Conservation (phyloP, 805 yeast genomes). For the Scheffersomyces ergatensis region DNA sequence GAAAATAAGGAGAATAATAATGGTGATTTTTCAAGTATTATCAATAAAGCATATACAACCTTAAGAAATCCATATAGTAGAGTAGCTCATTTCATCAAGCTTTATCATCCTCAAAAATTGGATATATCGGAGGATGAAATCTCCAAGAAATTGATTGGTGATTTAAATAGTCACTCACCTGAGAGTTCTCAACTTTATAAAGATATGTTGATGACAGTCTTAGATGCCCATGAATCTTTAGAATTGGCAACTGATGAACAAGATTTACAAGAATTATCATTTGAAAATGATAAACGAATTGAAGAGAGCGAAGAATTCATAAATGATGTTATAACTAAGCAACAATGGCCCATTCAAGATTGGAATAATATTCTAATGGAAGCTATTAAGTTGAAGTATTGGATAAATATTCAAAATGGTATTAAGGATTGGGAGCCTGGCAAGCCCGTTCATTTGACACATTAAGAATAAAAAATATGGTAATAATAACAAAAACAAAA, state of each 20-base stretch:
- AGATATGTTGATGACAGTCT: slow-evolving; percentile 65
- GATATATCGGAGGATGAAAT: slow-evolving; percentile 62
- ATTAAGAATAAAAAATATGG: slow-evolving; percentile 27
- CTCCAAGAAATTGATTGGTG: slow-evolving; percentile 40
- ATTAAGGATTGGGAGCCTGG: slow-evolving; percentile 79
- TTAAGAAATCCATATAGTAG: slow-evolving; percentile 68
- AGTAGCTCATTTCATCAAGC: slow-evolving; percentile 33
- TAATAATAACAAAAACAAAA: too few species aligned
- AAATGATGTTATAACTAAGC: slow-evolving; percentile 40
- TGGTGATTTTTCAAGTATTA: slow-evolving; percentile 44
- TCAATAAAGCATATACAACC: slow-evolving; percentile 78
- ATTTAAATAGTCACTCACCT: slow-evolving; percentile 32
- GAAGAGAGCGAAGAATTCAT: slow-evolving; percentile 43
- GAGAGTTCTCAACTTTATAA: slow-evolving; percentile 42
- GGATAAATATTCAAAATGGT: slow-evolving; percentile 74
- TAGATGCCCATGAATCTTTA: slow-evolving; percentile 82
- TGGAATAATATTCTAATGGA: slow-evolving; percentile 61
- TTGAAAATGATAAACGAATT: slow-evolving; percentile 59
- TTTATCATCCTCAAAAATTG: slow-evolving; percentile 34
- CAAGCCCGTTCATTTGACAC: slow-evolving; percentile 62
- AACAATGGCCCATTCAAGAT: slow-evolving; percentile 29
- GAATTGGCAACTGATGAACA: slow-evolving; percentile 60
- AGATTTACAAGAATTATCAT: slow-evolving; percentile 53
- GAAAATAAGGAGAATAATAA: slow-evolving; percentile 6
- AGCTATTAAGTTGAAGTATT: slow-evolving; percentile 75